Evolutionary conservation across 2,329 filamentous ascomycete species (phyloP).

Genomic region (Phyllosticta ampelicida): DNA sequence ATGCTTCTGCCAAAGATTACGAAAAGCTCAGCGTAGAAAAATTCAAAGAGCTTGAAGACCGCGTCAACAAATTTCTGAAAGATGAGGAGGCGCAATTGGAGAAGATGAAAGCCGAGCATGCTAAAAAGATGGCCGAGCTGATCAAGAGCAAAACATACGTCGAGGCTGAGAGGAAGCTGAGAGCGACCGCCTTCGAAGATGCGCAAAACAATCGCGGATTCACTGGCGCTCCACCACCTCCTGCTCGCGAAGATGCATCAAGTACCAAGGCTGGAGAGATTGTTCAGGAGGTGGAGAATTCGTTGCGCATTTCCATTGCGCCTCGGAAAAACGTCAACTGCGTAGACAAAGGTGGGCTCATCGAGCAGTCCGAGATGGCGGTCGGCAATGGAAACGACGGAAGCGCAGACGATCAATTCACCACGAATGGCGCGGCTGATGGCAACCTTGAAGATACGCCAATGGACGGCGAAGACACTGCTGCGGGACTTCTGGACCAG

Average conservation of each 20-base stretch:
- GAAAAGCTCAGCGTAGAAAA: conserved; percentile 64
- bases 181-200: conserved; percentile 52
- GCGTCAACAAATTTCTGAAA: conserved; percentile 60
- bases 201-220: conserved; percentile 21
- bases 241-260: conserved; percentile 17
- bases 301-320: conserved; percentile 56
- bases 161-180: conserved; percentile 65
- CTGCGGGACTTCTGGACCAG: conserved; percentile 55
- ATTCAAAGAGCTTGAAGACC: conserved; percentile 71
- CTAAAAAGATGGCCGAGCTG: conserved; percentile 62
- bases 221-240: conserved; percentile 28
- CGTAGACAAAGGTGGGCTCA: conserved; percentile 65
- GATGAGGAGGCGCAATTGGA: conserved; percentile 74
- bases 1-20: conserved; percentile 26
- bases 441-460: conserved; percentile 10
- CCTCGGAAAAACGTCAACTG: conserved; percentile 55
- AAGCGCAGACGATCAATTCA: not conserved
- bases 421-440: conserved; percentile 14
- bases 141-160: conserved; percentile 59
- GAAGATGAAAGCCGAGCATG: conserved; percentile 70
- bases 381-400: conserved; percentile 19
- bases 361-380: conserved; percentile 40
- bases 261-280: conserved; percentile 55
- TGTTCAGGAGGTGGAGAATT: conserved; percentile 60
- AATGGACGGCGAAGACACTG: conserved; percentile 30